phyloP scores from a whole-genome alignment of 805 yeast species.

The Wickerhamomyces strasburgensis region DNA sequence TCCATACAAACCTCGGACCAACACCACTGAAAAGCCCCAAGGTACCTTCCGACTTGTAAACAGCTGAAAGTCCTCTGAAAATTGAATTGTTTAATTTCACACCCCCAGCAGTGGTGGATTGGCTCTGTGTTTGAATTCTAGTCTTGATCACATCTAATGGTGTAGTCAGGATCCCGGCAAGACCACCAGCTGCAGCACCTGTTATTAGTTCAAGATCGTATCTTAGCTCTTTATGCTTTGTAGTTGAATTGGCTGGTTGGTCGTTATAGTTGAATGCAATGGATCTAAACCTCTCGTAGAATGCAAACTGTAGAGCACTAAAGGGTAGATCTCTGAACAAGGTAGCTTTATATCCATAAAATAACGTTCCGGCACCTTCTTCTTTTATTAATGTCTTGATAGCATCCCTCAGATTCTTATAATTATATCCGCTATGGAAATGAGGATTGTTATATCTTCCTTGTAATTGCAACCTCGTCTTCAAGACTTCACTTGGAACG shows the following conservation, averaged over 20 bases:
- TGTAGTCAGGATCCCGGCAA: slow-evolving; percentile 85
- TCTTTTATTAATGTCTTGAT: slow-evolving; percentile 50
- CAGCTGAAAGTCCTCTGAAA: slow-evolving; percentile 43
- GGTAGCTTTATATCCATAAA: slow-evolving; percentile 93
- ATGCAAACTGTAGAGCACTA: slow-evolving; percentile 93
- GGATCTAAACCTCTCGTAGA: slow-evolving; percentile 78
- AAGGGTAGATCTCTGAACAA: slow-evolving; percentile 90
- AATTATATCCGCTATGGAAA: slow-evolving; percentile 83
- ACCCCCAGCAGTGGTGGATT: slow-evolving; percentile 18
- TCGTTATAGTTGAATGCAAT: slow-evolving; percentile 42
- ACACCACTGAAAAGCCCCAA: slow-evolving; percentile 87
- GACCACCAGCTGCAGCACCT: slow-evolving; percentile 95
- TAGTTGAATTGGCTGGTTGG: slow-evolving; percentile 25
- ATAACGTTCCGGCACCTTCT: slow-evolving; percentile 76
- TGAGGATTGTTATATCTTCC: slow-evolving; percentile 78
- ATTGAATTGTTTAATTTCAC: slow-evolving; percentile 39
- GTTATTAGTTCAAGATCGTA: slow-evolving; percentile 65
- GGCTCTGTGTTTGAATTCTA: slow-evolving; percentile 84
- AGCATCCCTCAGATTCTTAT: slow-evolving; percentile 71
- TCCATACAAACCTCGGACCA: slow-evolving; percentile 96
- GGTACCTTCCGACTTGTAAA: slow-evolving; percentile 71
- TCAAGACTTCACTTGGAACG: slow-evolving; percentile 93
- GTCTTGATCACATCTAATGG: slow-evolving; percentile 92
- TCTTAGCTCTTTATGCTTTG: slow-evolving; percentile 42
- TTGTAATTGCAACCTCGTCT: slow-evolving; percentile 89